These are phyloP conservation scores for Coniochaeta hoffmannii DNA, from an alignment of 2,329 filamentous ascomycete genomes.

Conservation along the genomic window DNA sequence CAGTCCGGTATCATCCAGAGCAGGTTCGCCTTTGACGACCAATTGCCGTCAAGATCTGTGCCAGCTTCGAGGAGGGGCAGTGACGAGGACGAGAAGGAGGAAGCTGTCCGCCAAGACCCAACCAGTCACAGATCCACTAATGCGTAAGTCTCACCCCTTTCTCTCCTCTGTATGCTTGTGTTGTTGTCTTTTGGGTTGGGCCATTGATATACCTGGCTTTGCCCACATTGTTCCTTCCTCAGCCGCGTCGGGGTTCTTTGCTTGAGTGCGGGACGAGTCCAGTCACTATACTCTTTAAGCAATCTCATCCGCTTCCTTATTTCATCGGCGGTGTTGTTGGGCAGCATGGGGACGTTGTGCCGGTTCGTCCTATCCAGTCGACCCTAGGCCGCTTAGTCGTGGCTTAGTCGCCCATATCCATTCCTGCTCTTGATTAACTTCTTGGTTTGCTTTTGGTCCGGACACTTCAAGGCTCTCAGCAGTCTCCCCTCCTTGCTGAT, in stretches of 20 bases:
- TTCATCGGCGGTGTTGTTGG: background rate
- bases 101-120: constrained; percentile 60
- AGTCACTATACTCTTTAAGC: background rate
- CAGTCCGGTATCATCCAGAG: constrained; percentile 53
- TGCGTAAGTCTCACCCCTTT: constrained; percentile 55
- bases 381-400: background rate
- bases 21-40: constrained; percentile 53
- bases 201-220: background rate
- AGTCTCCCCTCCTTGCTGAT: background rate
- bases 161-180: background rate
- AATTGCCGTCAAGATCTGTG: constrained; percentile 74
- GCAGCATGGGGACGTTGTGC: background rate
- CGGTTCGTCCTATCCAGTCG: background rate
- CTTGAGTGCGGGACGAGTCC: background rate
- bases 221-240: background rate
- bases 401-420: background rate
- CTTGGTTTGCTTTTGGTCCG: background rate
- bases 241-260: background rate
- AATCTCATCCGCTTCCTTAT: background rate
- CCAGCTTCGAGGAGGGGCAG: constrained; percentile 85
- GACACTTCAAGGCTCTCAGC: background rate
- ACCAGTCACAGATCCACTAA: constrained; percentile 67
- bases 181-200: background rate
- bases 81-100: constrained; percentile 81
- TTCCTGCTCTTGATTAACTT: background rate